Conservation (phyloP, 805 yeast genomes). For the Candida krabiensis region DNA sequence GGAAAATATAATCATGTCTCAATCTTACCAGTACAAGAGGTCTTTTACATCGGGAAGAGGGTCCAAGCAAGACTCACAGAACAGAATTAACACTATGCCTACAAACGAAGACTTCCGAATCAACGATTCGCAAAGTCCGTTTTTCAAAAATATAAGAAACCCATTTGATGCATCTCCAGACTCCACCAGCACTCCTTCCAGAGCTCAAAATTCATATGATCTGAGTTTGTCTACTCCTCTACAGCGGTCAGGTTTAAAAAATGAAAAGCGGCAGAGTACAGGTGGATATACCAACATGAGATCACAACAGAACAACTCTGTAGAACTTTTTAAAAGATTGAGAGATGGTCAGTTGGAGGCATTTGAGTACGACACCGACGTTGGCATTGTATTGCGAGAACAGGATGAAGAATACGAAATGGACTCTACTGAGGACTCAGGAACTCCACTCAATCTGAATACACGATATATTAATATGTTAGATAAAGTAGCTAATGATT, state of each 20-base stretch:
- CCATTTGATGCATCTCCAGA: constrained; percentile 38
- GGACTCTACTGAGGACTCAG: constrained; percentile 23
- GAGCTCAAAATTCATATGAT: neutral
- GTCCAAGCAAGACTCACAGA: neutral
- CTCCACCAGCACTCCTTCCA: constrained; percentile 20
- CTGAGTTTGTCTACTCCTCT: constrained; percentile 5
- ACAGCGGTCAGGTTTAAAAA: constrained; percentile 4
- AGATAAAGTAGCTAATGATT: constrained; percentile 7
- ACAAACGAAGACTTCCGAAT: constrained; percentile 8
- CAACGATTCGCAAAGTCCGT: constrained; percentile 25
- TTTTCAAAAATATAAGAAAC: constrained; percentile 32
- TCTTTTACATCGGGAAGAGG: neutral
- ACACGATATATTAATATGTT: constrained; percentile 11
- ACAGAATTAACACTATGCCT: neutral
- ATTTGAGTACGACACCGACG: constrained; percentile 26
- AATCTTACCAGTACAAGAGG: neutral
- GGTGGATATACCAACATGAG: neutral
- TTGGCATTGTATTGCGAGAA: constrained; percentile 26
- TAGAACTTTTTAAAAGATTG: constrained; percentile 25
- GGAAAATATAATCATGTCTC: neutral
- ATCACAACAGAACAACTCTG: constrained; percentile 9
- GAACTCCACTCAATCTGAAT: constrained; percentile 23
- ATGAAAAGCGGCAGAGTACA: no score
- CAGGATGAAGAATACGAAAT: constrained; percentile 15
- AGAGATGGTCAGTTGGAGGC: constrained; percentile 21